Evolutionary conservation across 768 basidiomycete species (phyloP).

Genomic region (Lactarius tabidus): DNA sequence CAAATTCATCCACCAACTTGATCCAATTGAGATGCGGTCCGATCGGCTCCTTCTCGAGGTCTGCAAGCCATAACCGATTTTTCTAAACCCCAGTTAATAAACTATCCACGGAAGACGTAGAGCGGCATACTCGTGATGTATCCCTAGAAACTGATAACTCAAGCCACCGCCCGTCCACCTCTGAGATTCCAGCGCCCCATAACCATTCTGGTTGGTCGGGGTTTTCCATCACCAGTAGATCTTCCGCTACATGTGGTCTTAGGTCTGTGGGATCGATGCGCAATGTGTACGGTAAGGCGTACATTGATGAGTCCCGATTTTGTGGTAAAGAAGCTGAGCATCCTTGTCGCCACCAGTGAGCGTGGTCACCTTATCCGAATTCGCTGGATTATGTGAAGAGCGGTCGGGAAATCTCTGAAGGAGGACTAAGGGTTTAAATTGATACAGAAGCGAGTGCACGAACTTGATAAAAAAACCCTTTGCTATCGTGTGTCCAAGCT

Average conservation of each 20-base stretch:
- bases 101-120: neutral
- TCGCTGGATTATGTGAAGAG: constrained; percentile 41
- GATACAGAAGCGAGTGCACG: constrained; percentile 15
- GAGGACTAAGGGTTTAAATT: neutral
- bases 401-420: constrained; percentile 54
- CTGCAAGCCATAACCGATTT: constrained; percentile 71
- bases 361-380: constrained; percentile 51
- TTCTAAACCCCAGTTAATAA: constrained; percentile 40
- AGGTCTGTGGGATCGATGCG: neutral
- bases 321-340: constrained; percentile 76
- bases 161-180: constrained; percentile 62
- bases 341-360: constrained; percentile 60
- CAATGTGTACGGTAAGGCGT: constrained; percentile 26
- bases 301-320: constrained; percentile 67
- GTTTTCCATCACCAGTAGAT: constrained; percentile 64
- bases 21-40: constrained; percentile 66
- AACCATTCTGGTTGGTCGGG: constrained; percentile 60
- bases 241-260: constrained; percentile 46
- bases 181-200: constrained; percentile 53
- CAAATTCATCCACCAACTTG: constrained; percentile 66
- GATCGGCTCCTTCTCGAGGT: constrained; percentile 56
- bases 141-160: constrained; percentile 53
- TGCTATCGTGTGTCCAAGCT: constrained; percentile 72
- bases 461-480: constrained; percentile 82
- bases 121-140: constrained; percentile 50